Percentiles rank a stretch among this genome's conserved stretches.
phyloP scores from a whole-genome alignment of 2,329 filamentous ascomycete genomes.

The Colletotrichum godetiae region DNA sequence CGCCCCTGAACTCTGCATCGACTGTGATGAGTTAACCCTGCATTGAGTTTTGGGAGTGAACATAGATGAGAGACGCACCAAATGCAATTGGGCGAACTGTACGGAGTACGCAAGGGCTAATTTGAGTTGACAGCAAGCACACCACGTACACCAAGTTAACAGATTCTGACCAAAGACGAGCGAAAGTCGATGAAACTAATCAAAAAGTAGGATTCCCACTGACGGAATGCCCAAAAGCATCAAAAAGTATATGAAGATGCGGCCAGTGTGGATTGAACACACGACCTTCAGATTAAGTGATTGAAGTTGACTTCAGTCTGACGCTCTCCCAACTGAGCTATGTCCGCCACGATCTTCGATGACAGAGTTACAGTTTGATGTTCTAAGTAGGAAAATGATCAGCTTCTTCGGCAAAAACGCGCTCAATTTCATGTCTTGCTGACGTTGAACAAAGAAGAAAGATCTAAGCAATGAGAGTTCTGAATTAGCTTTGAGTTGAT shows the following conservation, averaged over 20 bases:
- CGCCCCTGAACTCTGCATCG: not conserved
- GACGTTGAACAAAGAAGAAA: not conserved
- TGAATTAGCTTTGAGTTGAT: not conserved
- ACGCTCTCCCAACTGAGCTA: conserved; percentile 37
- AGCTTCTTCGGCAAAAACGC: too few relatives aligned
- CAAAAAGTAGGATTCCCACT: too few relatives aligned
- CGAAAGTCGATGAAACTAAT: too few relatives aligned
- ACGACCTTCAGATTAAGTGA: too few relatives aligned
- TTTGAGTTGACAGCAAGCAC: too few relatives aligned
- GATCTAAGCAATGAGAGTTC: not conserved
- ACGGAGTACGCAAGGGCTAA: too few relatives aligned
- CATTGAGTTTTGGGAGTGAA: not conserved
- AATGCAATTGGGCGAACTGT: not conserved
- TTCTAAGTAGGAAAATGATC: fast-evolving
- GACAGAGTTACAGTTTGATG: fast-evolving
- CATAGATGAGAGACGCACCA: not conserved
- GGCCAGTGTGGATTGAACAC: conserved; percentile 36
- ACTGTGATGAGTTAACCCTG: not conserved
- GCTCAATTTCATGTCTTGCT: too few relatives aligned
- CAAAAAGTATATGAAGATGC: conserved; percentile 11
- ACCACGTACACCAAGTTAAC: too few relatives aligned
- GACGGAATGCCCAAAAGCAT: not conserved
- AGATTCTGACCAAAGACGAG: too few relatives aligned
- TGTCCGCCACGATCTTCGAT: conserved; percentile 27
- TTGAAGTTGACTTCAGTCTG: conserved; percentile 35